Percentiles rank a stretch among this genome's conserved stretches.
Evolutionary conservation across 106 monocot species (phyloP).

Genomic region (Chionographis japonica): DNA sequence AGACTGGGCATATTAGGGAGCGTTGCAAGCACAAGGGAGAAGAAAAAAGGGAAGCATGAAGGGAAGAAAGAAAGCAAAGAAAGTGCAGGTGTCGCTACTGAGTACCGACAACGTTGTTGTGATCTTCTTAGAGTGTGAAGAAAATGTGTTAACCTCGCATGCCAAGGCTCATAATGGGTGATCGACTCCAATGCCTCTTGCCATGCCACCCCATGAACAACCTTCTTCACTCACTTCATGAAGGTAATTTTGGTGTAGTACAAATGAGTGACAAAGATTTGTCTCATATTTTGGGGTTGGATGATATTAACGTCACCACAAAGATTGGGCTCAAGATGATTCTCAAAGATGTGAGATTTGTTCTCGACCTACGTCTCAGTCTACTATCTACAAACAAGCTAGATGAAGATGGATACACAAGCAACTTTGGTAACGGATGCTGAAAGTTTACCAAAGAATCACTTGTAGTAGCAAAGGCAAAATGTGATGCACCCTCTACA

Average conservation of each 20-base stretch:
- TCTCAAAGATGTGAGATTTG: slow-evolving; percentile 1
- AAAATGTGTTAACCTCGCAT: not conserved
- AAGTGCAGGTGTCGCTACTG: too few species aligned
- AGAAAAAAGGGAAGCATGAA: too few species aligned
- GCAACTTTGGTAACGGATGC: not conserved
- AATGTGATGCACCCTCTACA: not conserved
- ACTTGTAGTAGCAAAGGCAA: not conserved
- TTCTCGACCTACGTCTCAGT: not conserved
- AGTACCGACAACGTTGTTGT: not conserved
- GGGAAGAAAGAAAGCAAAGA: too few species aligned
- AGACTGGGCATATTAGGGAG: too few species aligned
- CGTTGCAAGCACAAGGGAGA: too few species aligned
- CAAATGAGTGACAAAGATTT: slow-evolving; percentile 1
- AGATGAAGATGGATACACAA: not conserved
- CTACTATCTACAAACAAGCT: not conserved
- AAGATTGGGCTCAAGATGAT: not conserved
- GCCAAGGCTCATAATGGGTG: not conserved
- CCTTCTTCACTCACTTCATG: not conserved
- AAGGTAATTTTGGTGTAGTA: not conserved
- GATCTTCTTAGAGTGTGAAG: not conserved
- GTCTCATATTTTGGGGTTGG: not conserved
- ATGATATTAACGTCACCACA: not conserved
- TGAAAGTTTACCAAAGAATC: not conserved
- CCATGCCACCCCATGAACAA: not conserved
- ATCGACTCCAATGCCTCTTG: not conserved